Evolutionary conservation across 2,329 filamentous ascomycete species (phyloP).

Genomic region (Fusarium chaquense): DNA sequence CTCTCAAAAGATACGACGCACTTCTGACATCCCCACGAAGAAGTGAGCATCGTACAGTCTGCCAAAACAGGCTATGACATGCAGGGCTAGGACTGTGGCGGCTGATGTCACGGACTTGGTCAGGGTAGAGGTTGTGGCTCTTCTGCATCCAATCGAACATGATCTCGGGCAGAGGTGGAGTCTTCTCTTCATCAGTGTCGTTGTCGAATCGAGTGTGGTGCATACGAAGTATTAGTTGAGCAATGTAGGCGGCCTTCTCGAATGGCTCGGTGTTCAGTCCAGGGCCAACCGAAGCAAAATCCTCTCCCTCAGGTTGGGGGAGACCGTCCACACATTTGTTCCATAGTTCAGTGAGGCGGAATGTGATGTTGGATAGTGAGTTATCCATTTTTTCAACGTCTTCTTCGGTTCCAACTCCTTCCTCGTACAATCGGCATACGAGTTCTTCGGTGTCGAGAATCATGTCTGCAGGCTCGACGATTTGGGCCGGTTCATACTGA

Average conservation of each 20-base stretch:
- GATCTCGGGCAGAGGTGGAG: conserved; percentile 76
- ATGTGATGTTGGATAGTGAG: conserved; percentile 66
- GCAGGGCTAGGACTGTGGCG: conserved; percentile 78
- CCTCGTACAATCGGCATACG: conserved; percentile 73
- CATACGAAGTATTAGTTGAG: conserved; percentile 80
- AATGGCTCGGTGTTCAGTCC: conserved; percentile 71
- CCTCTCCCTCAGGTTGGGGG: conserved; percentile 63
- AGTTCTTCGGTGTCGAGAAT: conserved; percentile 81
- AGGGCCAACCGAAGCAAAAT: conserved; percentile 73
- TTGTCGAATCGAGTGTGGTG: conserved; percentile 72
- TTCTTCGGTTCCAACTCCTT: conserved; percentile 68
- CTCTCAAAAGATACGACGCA: conserved; percentile 75
- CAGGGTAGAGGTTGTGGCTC: conserved; percentile 78
- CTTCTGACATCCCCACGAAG: conserved; percentile 79
- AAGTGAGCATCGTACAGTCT: conserved; percentile 78
- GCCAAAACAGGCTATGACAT: conserved; percentile 85
- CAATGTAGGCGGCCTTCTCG: conserved; percentile 83
- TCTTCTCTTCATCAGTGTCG: conserved; percentile 54
- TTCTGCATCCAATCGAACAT: conserved; percentile 85
- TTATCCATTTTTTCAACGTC: conserved; percentile 68
- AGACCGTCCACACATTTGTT: conserved; percentile 63
- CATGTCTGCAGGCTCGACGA: conserved; percentile 77
- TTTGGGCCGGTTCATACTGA: conserved; percentile 65
- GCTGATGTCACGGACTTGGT: conserved; percentile 74
- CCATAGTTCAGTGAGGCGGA: conserved; percentile 68